Evolutionary conservation across 192 early-diverging fungal species (phyloP).

Genomic region (Entophlyctis helioformis): DNA sequence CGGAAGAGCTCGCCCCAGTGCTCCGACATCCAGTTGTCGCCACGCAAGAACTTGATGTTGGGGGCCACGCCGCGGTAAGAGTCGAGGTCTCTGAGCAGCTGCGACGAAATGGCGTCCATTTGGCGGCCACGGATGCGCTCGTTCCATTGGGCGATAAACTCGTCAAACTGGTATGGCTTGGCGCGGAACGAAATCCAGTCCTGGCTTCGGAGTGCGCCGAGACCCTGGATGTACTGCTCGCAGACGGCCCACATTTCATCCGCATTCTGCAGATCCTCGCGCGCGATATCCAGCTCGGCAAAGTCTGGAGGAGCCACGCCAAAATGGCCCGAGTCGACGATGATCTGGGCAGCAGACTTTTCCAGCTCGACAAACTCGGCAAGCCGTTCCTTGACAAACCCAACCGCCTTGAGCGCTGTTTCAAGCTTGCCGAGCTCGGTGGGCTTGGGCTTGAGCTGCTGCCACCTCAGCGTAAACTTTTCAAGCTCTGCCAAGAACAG

Average conservation of each 20-base stretch:
- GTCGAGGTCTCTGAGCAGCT: slow-evolving; percentile 30
- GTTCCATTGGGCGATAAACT: slow-evolving; percentile 25
- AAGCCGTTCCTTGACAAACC: slow-evolving; percentile 25
- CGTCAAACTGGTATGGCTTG: slow-evolving; percentile 30
- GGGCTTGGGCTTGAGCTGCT: slow-evolving; percentile 38
- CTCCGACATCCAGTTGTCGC: slow-evolving; percentile 44
- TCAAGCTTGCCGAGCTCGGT: slow-evolving; percentile 2
- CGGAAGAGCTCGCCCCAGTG: slow-evolving; percentile 47
- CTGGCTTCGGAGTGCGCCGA: slow-evolving; percentile 14
- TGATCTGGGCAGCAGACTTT: slow-evolving; percentile 22
- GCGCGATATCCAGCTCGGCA: slow-evolving; percentile 18
- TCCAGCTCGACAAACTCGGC: slow-evolving; percentile 31
- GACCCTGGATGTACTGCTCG: slow-evolving; percentile 15
- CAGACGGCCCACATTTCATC: slow-evolving; percentile 29
- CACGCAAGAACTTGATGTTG: slow-evolving; percentile 35
- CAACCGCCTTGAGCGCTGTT: slow-evolving; percentile 13
- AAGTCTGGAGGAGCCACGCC: slow-evolving; percentile 22
- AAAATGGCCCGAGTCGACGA: slow-evolving; percentile 33
- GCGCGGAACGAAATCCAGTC: slow-evolving; percentile 45
- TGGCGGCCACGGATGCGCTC: slow-evolving; percentile 16
- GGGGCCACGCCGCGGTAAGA: slow-evolving; percentile 19
- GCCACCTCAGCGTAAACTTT: slow-evolving; percentile 37
- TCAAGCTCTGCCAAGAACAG: slow-evolving; percentile 23
- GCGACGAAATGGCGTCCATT: slow-evolving; percentile 18
- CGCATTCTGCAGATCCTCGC: slow-evolving; percentile 9